These are phyloP conservation scores for Lachancea kluyveri DNA, from an alignment of 805 yeast genomes.

Conservation along the genomic window DNA sequence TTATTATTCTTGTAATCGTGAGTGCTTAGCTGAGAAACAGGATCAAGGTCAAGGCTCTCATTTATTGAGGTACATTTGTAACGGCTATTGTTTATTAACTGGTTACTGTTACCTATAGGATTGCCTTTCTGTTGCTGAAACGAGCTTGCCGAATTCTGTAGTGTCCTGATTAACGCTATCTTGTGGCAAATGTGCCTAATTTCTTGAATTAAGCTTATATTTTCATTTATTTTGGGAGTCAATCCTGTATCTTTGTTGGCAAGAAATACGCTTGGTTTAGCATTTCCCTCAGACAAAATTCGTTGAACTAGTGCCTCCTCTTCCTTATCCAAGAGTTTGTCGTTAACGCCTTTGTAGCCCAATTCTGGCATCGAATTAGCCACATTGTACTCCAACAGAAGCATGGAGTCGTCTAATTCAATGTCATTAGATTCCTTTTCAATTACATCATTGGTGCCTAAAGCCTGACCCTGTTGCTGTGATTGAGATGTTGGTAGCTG, in stretches of 20 bases:
- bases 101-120: constrained; percentile 12
- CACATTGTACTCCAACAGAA: constrained; percentile 77
- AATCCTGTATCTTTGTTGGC: constrained; percentile 48
- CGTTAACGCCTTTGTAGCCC: constrained; percentile 44
- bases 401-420: constrained; percentile 53
- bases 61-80: constrained; percentile 40
- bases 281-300: constrained; percentile 32
- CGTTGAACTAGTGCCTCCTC: constrained; percentile 41
- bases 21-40: constrained; percentile 65
- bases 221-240: constrained; percentile 51
- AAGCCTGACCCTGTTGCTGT: constrained; percentile 5
- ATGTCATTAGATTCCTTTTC: constrained; percentile 37
- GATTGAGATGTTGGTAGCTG: constrained; percentile 5
- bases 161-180: constrained; percentile 77
- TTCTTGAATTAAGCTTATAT: constrained; percentile 77
- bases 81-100: constrained; percentile 17
- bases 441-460: constrained; percentile 13
- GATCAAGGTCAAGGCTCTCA: constrained; percentile 70
- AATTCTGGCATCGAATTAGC: constrained; percentile 73
- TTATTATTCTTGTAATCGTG: constrained; percentile 52
- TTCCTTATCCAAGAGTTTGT: constrained; percentile 38
- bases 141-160: constrained; percentile 67
- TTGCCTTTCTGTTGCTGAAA: constrained; percentile 11
- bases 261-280: constrained; percentile 34
- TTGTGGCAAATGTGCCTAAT: constrained; percentile 84